phyloP scores from a whole-genome alignment of 176 grass and related monocot genomes.

The Bonia amplexicaulis region DNA sequence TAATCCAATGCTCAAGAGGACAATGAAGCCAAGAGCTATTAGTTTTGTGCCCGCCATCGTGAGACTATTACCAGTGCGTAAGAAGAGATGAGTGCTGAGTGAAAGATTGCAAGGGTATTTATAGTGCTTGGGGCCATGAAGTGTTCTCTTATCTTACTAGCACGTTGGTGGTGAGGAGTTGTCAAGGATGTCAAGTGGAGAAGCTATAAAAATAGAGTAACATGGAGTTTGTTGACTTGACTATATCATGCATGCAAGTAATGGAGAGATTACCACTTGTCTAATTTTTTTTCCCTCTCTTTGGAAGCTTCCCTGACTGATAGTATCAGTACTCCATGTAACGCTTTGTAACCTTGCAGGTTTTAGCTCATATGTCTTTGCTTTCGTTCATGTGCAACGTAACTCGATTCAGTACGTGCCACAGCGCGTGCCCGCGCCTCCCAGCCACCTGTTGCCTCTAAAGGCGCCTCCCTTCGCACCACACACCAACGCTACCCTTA shows the following conservation, averaged over 20 bases:
- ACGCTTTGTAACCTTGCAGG: no score
- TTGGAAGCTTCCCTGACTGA: no score
- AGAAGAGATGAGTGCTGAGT: neutral
- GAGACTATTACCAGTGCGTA: neutral
- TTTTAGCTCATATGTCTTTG: no score
- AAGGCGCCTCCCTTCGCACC: no score
- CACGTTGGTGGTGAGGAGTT: neutral
- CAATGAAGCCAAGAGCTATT: conserved; percentile 16
- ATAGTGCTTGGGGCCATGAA: neutral
- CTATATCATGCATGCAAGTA: neutral
- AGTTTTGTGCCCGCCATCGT: conserved; percentile 36
- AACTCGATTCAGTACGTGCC: no score
- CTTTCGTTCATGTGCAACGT: no score
- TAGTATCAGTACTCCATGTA: no score
- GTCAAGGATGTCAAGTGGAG: neutral
- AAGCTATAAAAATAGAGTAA: neutral
- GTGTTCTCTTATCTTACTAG: neutral
- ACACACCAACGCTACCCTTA: no score
- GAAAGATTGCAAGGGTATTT: neutral
- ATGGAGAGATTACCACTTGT: no score
- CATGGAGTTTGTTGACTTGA: neutral
- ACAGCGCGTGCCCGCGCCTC: no score
- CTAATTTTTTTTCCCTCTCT: no score
- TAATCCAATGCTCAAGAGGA: conserved; percentile 36
- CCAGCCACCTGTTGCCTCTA: no score